Base-by-base conservation (phyloP, 2,329 filamentous ascomycete species). In the Trichoderma arundinaceum region DNA sequence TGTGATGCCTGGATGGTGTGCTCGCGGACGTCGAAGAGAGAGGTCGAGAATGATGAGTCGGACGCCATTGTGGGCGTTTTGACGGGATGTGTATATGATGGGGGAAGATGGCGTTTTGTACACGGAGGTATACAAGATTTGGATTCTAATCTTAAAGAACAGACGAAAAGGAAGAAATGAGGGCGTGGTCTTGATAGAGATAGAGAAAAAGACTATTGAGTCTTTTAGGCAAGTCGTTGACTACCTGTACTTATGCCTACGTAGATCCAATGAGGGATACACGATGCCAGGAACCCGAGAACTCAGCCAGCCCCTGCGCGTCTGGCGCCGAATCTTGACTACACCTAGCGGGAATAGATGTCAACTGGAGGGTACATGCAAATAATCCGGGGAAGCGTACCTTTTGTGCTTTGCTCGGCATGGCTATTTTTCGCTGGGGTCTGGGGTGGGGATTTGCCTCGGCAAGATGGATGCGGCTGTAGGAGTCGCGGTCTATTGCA, bases 1-100 rank as follows among this genome's bases (percentile, higher is more conserved):
- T 97, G 91, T 69, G 92, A 87, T 70, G 86, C 87, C 64, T 88
- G 85, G 70, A 96, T 77, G 49, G 84, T 81, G 80, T 97, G 93
- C 76, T 95, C 90, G 69, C 87, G 85, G 71, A 96, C 80, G 69
- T 85, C 79, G 79, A 92, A 92, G 28, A 72, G 43, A 52, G 69
- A 43, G 39, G 75, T 70, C 19, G 56, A 53, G 8, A 58, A 15
- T 17, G 41, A 17, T 4, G 54, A 43, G 7, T 39, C 8, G 17
- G 48, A 28, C 7, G 64, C 49, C 64, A 65, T 65, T 32, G 32
- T 39, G 52, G 22, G 33, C 8, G 44, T 9, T 12, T 15, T 6
- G 41, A n/a, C n/a, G 35, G 35, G 3, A 6, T 38, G 35, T 38
- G 35, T 38, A 38, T 3, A 38, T 38, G 22, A 28, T 28, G 22